Percentiles rank a stretch among this genome's conserved stretches.
These are phyloP conservation scores for Yamadazyma conglobata DNA, from an alignment of 1,139 yeast species.

Conservation along the genomic window DNA sequence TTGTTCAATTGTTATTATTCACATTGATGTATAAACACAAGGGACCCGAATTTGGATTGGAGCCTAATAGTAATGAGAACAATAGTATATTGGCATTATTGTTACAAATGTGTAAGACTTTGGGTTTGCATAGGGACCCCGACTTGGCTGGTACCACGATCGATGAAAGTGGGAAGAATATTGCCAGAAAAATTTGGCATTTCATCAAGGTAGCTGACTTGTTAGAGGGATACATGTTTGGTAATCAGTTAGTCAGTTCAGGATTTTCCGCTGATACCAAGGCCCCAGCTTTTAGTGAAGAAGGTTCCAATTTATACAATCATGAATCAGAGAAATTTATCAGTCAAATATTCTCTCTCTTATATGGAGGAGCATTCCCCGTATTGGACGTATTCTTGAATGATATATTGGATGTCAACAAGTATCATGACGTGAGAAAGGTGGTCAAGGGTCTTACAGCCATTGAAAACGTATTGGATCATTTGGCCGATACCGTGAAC, in stretches of 20 bases:
- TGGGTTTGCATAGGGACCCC: conserved; percentile 26
- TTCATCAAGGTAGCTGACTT: conserved; percentile 29
- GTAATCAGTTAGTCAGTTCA: conserved; percentile 29
- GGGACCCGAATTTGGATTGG: conserved; percentile 52
- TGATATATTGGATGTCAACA: conserved; percentile 3
- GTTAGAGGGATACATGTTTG: conserved; percentile 28
- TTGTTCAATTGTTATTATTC: conserved; percentile 14
- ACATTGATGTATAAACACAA: conserved; percentile 34
- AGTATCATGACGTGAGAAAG: conserved; percentile 1
- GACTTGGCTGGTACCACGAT: conserved; percentile 16
- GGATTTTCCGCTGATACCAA: conserved; percentile 30
- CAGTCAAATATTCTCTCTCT: conserved; percentile 6
- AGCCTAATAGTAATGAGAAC: conserved; percentile 24
- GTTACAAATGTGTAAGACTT: conserved; percentile 36
- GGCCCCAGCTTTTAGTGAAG: conserved; percentile 18
- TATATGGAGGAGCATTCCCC: conserved; percentile 6
- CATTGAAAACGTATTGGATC: background rate
- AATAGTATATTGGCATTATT: conserved; percentile 25
- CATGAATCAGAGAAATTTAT: conserved; percentile 21
- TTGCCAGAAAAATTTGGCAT: conserved; percentile 29
- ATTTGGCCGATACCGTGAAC: background rate
- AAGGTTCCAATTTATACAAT: conserved; percentile 23
- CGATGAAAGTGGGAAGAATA: conserved; percentile 2
- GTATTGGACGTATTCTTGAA: conserved; percentile 1
- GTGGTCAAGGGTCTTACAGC: conserved; percentile 1